phyloP scores from a whole-genome alignment of 371 early-diverging fungal species.

The Rhizomucor miehei region DNA sequence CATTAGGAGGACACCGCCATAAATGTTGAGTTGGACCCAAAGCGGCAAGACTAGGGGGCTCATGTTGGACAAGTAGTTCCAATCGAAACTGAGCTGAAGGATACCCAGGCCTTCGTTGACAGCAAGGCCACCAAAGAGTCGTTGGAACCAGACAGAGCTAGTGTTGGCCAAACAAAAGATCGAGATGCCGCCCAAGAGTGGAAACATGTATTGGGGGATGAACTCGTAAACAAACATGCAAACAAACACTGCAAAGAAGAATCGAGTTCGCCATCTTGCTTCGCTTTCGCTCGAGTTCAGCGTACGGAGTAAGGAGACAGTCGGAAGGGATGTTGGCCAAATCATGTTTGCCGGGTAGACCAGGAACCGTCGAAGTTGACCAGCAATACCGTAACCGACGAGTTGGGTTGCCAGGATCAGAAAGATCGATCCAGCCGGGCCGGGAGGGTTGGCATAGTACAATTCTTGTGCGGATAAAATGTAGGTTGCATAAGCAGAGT shows the following conservation, averaged over 20 bases:
- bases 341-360: conserved; percentile 84
- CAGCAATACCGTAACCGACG: conserved; percentile 83
- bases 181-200: conserved; percentile 47
- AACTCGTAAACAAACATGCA: conserved; percentile 42
- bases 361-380: conserved; percentile 73
- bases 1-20: conserved; percentile 30
- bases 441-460: conserved; percentile 45
- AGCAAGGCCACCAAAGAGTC: conserved; percentile 46
- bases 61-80: conserved; percentile 46
- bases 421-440: conserved; percentile 44
- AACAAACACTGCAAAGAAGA: conserved; percentile 47
- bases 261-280: conserved; percentile 60
- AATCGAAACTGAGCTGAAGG: conserved; percentile 48
- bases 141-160: conserved; percentile 47
- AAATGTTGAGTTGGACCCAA: conserved; percentile 40
- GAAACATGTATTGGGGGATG: conserved; percentile 48
- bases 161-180: conserved; percentile 40
- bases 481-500: conserved; percentile 46
- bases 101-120: conserved; percentile 53
- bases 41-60: conserved; percentile 71
- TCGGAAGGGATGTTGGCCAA: conserved; percentile 82
- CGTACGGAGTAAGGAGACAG: conserved; percentile 70
- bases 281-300: conserved; percentile 62
- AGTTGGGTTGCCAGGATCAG: conserved; percentile 66
- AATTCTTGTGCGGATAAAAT: conserved; percentile 56